Base-by-base conservation (phyloP, 768 basidiomycete species). In the Rhodotorula graminis region DNA sequence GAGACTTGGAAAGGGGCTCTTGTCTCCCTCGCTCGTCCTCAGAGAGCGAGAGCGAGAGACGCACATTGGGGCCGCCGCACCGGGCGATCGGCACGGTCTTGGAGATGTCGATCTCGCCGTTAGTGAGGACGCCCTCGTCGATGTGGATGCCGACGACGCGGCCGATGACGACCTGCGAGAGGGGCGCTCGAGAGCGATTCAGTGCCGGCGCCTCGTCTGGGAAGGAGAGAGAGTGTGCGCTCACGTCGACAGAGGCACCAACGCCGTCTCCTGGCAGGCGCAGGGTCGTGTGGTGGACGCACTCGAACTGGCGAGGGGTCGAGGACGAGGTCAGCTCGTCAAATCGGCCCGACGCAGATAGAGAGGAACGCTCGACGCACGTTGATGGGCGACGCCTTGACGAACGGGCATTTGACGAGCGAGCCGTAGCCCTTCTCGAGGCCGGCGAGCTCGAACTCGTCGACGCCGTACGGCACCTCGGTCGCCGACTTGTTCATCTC, bases 71-170 rank as follows among this genome's bases (percentile, higher is more conserved):
- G 42, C 44, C 40, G 5, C 66, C 66, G 59, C 66, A 67, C 2
- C 66, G 59, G 2, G 66, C 66, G 50, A 67, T 61, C 2, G 66
- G 66, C 14, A 29, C 21, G 16, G 59, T 61, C 66, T 67, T 67
- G 27, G 25, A 12, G 52, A 67, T 55, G 52, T 67, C 59, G 29
- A 67, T 42, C 50, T 44, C 37, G 59, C 66, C 66, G 59, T 61
- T 27, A n/a, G 59, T 67, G 40, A 67, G 40, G 11, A 53, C 66
- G 18, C 52, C 7, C 27, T 60, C 59, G n/a, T 52, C 66, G 52
- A 67, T 67, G 60, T 67, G 66, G n/a, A 67, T 61, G 12, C 66
- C 66, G 40, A 67, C 40, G 21, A 67, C 66, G 10, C 50, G 59
- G 7, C 59, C 65, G 47, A 66, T 58, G 57, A 66, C 57, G 58